phyloP scores from a whole-genome alignment of 108 stramenopile genomes.

The Cyclotella cryptica region DNA sequence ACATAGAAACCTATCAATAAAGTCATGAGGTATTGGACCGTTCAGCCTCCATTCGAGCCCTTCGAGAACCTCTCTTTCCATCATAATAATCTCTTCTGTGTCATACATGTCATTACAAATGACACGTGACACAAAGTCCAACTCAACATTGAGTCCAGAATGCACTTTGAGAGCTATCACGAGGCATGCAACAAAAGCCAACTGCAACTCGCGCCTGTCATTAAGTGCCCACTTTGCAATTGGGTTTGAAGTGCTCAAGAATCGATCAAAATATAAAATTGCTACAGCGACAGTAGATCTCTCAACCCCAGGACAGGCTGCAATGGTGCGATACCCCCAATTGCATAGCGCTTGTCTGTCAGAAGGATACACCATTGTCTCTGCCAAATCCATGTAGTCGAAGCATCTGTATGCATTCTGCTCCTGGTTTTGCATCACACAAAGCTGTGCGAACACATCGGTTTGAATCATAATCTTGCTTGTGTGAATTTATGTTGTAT shows the following conservation, averaged over 20 bases:
- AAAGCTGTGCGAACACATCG: background rate
- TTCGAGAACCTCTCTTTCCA: background rate
- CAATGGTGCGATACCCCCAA: background rate
- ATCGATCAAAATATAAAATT: background rate
- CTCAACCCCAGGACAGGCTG: background rate
- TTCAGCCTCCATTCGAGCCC: background rate
- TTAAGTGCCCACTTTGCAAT: background rate
- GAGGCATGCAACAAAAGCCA: background rate
- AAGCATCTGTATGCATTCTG: background rate
- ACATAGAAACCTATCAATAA: background rate
- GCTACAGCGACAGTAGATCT: background rate
- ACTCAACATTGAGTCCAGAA: background rate
- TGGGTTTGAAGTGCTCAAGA: constrained; percentile 2
- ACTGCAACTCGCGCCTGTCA: background rate
- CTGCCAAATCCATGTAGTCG: background rate
- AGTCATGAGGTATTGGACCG: background rate
- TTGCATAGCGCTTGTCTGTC: background rate
- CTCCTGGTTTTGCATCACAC: background rate
- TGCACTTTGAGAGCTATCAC: background rate
- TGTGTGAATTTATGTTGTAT: no score
- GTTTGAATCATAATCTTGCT: background rate
- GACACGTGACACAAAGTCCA: background rate
- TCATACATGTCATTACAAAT: background rate
- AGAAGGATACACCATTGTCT: background rate
- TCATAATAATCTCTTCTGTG: background rate